These are phyloP conservation scores for Neurospora hispaniola DNA, from an alignment of 495 filamentous ascomycete genomes.

Conservation along the genomic window DNA sequence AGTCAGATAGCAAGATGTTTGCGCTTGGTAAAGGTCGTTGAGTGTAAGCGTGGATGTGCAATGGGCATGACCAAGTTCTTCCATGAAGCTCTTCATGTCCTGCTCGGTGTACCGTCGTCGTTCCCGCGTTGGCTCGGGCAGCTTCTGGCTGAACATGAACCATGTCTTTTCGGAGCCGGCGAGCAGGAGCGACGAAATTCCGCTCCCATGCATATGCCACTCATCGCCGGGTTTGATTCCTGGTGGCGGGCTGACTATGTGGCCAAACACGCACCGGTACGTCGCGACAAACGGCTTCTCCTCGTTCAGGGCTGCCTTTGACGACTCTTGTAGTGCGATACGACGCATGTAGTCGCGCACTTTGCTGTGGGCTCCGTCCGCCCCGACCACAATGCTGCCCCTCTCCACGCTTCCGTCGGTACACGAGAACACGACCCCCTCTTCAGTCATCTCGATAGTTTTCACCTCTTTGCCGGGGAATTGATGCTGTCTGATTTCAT, in stretches of 20 bases:
- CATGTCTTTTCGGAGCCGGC: conserved; percentile 18
- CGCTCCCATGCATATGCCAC: conserved; percentile 13
- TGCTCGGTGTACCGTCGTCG: conserved; percentile 20
- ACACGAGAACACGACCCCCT: conserved; percentile 24
- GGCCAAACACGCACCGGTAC: conserved; percentile 30
- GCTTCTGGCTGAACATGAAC: conserved; percentile 27
- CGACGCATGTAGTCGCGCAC: conserved; percentile 23
- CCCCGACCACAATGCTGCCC: conserved; percentile 42
- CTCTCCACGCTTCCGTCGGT: conserved; percentile 29
- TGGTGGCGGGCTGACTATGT: conserved; percentile 10
- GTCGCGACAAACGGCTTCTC: conserved; percentile 13
- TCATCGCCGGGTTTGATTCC: not conserved
- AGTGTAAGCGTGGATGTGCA: conserved; percentile 17
- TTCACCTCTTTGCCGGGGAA: conserved; percentile 24
- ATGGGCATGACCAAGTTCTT: conserved; percentile 19
- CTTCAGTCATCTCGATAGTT: conserved; percentile 11
- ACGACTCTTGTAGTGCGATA: conserved; percentile 10
- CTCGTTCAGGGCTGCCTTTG: conserved; percentile 7
- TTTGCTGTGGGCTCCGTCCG: conserved; percentile 41
- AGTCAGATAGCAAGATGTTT: conserved; percentile 10
- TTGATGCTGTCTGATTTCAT: conserved; percentile 20
- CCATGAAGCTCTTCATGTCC: conserved; percentile 19
- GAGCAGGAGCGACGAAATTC: conserved; percentile 18
- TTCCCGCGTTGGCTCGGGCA: conserved; percentile 17
- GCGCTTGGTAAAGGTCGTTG: conserved; percentile 19